Evolutionary conservation across 495 filamentous ascomycete species (phyloP).

Genomic region (Penicillium lividum): DNA sequence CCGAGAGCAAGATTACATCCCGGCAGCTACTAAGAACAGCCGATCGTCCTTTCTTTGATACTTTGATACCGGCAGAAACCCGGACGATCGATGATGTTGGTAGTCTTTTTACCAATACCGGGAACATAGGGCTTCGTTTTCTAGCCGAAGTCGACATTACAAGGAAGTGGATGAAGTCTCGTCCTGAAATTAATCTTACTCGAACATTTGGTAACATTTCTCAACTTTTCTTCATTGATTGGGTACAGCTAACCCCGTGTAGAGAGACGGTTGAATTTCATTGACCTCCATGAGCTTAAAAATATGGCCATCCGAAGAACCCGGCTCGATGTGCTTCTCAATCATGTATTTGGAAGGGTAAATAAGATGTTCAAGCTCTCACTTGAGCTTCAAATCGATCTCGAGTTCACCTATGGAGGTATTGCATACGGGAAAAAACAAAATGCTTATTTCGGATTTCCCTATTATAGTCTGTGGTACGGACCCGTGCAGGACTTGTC

Average conservation of each 20-base stretch:
- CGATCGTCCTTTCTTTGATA: neutral
- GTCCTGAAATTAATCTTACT: neutral
- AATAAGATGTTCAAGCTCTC: neutral
- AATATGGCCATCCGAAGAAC: neutral
- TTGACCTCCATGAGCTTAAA: neutral
- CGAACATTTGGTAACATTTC: neutral
- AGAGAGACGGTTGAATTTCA: neutral
- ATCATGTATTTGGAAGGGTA: neutral
- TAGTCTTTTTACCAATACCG: neutral
- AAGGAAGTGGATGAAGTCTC: neutral
- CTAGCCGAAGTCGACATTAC: neutral
- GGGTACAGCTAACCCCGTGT: neutral
- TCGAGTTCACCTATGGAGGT: neutral
- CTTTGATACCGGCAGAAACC: neutral
- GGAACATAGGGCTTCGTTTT: neutral
- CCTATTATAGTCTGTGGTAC: conserved; percentile 14
- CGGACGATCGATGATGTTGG: neutral
- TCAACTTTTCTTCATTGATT: neutral
- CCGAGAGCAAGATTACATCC: neutral
- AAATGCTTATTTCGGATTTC: neutral
- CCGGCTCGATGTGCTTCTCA: conserved; percentile 1
- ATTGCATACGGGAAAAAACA: neutral
- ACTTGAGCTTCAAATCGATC: neutral
- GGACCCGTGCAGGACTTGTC: neutral
- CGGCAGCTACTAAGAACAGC: neutral